A percentile compares a stretch with the other conserved stretches of the same genome.
phyloP scores from a whole-genome alignment of 2,329 filamentous ascomycete genomes.

The Colletotrichum echinochloae region DNA sequence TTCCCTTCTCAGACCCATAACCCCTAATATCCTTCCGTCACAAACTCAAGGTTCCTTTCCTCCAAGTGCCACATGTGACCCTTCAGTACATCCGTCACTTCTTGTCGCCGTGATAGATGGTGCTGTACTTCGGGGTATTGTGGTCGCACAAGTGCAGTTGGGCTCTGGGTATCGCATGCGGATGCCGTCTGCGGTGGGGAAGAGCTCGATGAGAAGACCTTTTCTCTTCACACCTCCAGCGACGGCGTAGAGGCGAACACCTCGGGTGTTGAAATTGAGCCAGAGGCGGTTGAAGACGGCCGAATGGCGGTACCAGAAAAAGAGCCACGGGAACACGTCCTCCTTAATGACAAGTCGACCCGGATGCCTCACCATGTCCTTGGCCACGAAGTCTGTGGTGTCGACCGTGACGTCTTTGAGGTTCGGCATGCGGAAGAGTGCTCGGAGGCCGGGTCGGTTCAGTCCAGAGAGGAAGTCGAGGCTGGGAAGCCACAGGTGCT shows the following conservation, averaged over 20 bases:
- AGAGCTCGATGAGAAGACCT: neutral
- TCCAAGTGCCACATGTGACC: neutral
- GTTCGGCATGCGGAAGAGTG: neutral
- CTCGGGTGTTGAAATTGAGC: neutral
- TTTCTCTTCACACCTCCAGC: neutral
- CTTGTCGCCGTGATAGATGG: neutral
- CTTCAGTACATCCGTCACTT: too few relatives aligned
- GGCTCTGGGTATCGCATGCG: neutral
- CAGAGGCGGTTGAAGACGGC: neutral
- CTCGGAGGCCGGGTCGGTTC: neutral
- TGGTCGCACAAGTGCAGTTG: conserved; percentile 7
- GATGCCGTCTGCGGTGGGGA: neutral
- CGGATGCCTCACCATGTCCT: neutral
- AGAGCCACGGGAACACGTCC: neutral
- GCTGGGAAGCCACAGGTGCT: neutral
- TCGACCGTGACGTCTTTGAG: neutral
- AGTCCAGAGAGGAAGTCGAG: neutral
- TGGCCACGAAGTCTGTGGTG: neutral
- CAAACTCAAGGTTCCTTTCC: neutral
- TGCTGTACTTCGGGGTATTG: neutral
- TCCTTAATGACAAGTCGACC: neutral
- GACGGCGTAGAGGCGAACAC: neutral
- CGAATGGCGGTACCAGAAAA: neutral
- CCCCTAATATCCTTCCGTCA: neutral
- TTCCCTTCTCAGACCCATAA: neutral